Percentiles rank a stretch among this genome's conserved stretches.
phyloP scores from a whole-genome alignment of 2,329 filamentous ascomycete genomes.

The Calonectria honghensis region DNA sequence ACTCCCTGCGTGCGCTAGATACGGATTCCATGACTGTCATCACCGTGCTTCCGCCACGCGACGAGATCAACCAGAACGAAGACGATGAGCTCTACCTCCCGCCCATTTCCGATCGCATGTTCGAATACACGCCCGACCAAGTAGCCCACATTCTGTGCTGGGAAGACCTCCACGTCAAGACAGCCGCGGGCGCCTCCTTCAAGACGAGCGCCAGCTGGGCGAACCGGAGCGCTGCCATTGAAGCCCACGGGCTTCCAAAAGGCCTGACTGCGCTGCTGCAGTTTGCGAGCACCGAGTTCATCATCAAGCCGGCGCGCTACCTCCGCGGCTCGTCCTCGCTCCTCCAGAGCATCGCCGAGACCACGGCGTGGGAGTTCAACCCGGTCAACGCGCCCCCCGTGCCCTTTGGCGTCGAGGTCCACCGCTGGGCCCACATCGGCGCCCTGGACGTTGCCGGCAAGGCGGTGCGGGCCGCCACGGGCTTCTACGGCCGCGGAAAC shows the following conservation, averaged over 20 bases:
- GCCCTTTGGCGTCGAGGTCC: slow-evolving; percentile 17
- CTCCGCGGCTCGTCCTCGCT: slow-evolving; percentile 4
- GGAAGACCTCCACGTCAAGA: slow-evolving; percentile 8
- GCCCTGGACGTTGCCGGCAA: slow-evolving; percentile 1
- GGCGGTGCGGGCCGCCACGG: background rate
- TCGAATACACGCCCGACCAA: background rate
- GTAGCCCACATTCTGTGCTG: slow-evolving; percentile 4
- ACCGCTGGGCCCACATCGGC: slow-evolving; percentile 15
- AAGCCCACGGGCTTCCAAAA: background rate
- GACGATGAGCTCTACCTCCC: slow-evolving; percentile 12
- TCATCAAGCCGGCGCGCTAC: slow-evolving; percentile 8
- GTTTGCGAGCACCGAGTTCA: background rate
- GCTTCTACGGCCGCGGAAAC: slow-evolving; percentile 7
- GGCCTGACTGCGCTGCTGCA: background rate
- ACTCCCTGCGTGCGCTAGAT: slow-evolving; percentile 2
- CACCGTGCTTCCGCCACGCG: background rate
- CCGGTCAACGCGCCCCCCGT: slow-evolving; percentile 4
- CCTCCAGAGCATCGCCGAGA: slow-evolving; percentile 11
- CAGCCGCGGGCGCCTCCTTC: background rate
- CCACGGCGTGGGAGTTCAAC: background rate
- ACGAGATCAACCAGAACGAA: slow-evolving; percentile 3
- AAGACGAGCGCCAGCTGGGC: slow-evolving; percentile 13
- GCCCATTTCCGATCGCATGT: background rate
- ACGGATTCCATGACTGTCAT: slow-evolving; percentile 2
- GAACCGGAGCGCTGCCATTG: background rate